Evolutionary conservation across 148 eudicot genomes (phyloP).

Genomic region (Suaeda aralocaspica): DNA sequence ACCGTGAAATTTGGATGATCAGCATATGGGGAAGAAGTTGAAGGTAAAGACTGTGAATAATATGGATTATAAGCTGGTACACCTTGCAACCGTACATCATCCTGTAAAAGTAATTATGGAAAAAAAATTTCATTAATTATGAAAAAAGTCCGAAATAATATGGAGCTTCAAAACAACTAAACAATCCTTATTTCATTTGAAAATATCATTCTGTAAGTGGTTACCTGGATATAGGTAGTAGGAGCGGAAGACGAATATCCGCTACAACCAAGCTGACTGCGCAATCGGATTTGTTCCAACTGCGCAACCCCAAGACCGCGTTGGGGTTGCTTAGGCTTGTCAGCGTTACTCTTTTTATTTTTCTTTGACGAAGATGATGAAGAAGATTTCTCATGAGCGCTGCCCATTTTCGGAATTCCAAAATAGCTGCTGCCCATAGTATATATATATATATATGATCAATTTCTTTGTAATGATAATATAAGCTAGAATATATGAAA

Average conservation of each 20-base stretch:
- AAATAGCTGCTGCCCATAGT: constrained; percentile 43
- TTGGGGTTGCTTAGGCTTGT: constrained; percentile 79
- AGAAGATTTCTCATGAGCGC: constrained; percentile 34
- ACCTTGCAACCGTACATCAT: constrained; percentile 27
- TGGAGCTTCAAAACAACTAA: too few species aligned
- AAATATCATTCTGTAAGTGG: too few species aligned
- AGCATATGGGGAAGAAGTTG: constrained; percentile 26
- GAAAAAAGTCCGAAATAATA: too few species aligned
- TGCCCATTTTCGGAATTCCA: constrained; percentile 41
- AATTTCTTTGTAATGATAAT: neutral
- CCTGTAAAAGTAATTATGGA: constrained; percentile 9
- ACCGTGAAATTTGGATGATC: constrained; percentile 31
- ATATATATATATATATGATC: too few species aligned
- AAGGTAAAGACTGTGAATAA: constrained; percentile 29
- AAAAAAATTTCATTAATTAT: neutral
- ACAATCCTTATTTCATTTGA: too few species aligned
- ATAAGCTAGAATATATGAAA: neutral
- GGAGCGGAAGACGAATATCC: constrained; percentile 10
- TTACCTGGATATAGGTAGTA: constrained; percentile 13
- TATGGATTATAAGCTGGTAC: constrained; percentile 18
- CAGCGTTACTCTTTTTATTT: constrained; percentile 41
- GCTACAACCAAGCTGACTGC: constrained; percentile 42
- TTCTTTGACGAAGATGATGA: constrained; percentile 44
- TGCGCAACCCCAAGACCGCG: constrained; percentile 91
- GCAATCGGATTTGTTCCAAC: constrained; percentile 69